Conservation (phyloP, 345 rosid species). For the Eucalyptus polyanthemos region DNA sequence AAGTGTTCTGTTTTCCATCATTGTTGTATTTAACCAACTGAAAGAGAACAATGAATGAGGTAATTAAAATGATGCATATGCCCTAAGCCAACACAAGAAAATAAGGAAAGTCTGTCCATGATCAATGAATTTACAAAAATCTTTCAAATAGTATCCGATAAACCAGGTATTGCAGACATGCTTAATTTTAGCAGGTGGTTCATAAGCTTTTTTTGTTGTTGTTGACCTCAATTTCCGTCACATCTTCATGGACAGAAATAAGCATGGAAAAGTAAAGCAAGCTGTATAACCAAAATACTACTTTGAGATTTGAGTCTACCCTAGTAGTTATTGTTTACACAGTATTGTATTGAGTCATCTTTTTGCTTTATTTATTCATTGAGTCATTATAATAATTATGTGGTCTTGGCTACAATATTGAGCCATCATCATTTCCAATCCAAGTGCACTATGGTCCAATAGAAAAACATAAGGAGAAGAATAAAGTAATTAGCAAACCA, state of each 20-base stretch:
- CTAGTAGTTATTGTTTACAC: too few species aligned
- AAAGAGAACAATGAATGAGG: not conserved
- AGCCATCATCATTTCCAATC: not conserved
- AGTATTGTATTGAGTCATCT: not conserved
- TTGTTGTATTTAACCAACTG: conserved; percentile 89
- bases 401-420: not conserved
- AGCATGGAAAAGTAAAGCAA: not conserved
- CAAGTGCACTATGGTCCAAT: not conserved
- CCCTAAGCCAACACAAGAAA: not conserved
- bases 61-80: not conserved
- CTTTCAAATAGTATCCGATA: not conserved
- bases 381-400: not conserved
- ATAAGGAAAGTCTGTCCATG: not conserved
- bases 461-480: not conserved
- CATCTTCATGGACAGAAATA: not conserved
- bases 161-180: not conserved
- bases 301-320: not conserved
- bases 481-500: conserved; percentile 28
- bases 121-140: not conserved
- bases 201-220: not conserved
- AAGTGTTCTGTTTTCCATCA: conserved; percentile 72
- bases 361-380: not conserved
- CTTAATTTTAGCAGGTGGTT: not conserved
- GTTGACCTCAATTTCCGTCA: not conserved
- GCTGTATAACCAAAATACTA: not conserved